A percentile compares a stretch with the other conserved stretches of the same genome.
Conservation (phyloP, 495 filamentous ascomycete genomes). For the Penicillium roqueforti region DNA sequence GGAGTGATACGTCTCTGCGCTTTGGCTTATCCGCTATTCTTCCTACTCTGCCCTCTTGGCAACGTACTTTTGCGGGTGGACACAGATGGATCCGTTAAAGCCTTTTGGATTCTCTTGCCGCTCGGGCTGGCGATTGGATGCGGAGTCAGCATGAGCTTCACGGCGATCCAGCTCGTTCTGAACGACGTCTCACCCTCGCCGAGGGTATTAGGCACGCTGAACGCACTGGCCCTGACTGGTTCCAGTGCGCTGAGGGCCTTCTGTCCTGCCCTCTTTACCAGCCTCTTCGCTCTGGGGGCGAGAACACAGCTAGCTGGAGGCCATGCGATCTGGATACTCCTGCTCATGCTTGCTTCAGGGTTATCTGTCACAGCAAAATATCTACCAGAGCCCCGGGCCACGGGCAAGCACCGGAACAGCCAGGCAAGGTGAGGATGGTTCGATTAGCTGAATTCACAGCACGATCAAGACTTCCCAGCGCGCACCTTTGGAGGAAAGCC, state of each 20-base stretch:
- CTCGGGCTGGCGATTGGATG: constrained; percentile 41
- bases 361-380: constrained; percentile 43
- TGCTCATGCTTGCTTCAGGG: constrained; percentile 44
- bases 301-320: constrained; percentile 52
- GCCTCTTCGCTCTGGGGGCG: constrained; percentile 58
- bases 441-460: background rate
- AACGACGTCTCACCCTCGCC: constrained; percentile 64
- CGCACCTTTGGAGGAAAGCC: background rate
- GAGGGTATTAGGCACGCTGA: constrained; percentile 57
- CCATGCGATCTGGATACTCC: constrained; percentile 62
- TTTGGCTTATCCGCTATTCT: constrained; percentile 54
- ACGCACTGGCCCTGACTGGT: constrained; percentile 57
- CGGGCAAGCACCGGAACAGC: constrained; percentile 1
- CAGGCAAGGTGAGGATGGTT: background rate
- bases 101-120: constrained; percentile 55
- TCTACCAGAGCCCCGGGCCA: constrained; percentile 26
- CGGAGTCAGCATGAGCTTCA: constrained; percentile 66
- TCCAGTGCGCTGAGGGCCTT: constrained; percentile 52
- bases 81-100: constrained; percentile 18
- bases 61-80: constrained; percentile 49
- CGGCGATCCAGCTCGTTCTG: constrained; percentile 60
- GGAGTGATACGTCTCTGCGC: constrained; percentile 53
- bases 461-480: background rate
- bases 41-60: constrained; percentile 44
- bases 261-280: constrained; percentile 56